Evolutionary conservation across 768 basidiomycete species (phyloP), one percentile per base, ranked within the genome.

Genomic region (Podaxis mareebaensis): DNA sequence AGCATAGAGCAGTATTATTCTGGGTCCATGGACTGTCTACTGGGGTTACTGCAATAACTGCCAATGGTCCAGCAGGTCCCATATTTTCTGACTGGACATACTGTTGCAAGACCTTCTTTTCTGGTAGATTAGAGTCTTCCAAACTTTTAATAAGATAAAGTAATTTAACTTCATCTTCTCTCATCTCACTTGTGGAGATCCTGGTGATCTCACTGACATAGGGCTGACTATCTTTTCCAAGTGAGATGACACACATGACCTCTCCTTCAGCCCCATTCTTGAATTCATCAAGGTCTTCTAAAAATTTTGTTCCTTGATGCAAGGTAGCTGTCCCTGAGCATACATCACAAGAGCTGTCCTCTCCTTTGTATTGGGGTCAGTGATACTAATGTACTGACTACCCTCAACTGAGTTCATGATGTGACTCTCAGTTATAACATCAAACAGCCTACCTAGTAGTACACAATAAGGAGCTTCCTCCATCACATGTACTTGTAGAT

Each of bases 401-500:
- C 39, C 39, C 2, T 13, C 39, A 4, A 15, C 39, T 2, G 39
- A 40, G 39, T 40, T 40, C 11, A 13, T 8, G 4, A 40, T 4
- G 10, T 13, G 10, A 40, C 39, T 40, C 3, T 40, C 13, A 1
- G 72, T 73, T 1, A 75, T 48, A 1, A 69, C 67, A 57, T 73
- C 70, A 57, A 76, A 75, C 2, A 74, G 73, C 40, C 74, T 57
- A 1, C 74, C 74, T 1, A 76, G 49, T 5, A 76, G 39, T 1
- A 75, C 67, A 10, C 66, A 60, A 53, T 76, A 76, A 0, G 74
- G 66, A 0, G 69, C 68, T 1, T 60, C 55, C 13, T 64, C 42
- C 7, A 76, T 68, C 3, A 76, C 64, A 49, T 76, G n/a, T n/a
- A n/a, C n/a, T 65, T 76, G 75, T 1, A 76, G 28, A 24, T 68